Evolutionary conservation across 148 eudicot species (phyloP), one percentile per base, ranked within the genome.

Genomic region (Diospyros lotus): DNA sequence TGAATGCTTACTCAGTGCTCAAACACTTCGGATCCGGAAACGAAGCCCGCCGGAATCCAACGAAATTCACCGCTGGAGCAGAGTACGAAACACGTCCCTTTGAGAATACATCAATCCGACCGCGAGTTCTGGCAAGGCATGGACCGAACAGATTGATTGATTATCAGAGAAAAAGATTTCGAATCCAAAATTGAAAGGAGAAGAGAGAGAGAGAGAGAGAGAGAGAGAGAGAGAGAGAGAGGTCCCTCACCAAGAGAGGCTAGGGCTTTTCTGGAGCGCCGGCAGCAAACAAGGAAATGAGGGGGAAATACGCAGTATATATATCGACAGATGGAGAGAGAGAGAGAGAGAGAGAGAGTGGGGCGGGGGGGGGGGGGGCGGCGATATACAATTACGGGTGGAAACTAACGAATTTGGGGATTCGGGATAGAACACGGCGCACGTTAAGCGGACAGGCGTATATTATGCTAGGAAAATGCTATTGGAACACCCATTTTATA

Each of bases 261-360:
- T 66, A 66, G 77, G 76, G 81, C 4, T 48, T 58, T n/a, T 58
- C 3, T 7, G 59, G 58, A 58, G 71, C 77, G 71, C 77, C 73
- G 73, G 81, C 73, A 6, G 14, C 44, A 60, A 73, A 67, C 62
- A 18, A 67, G 41, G 50, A 59, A 69, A 50, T 48, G 6, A 12
- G 68, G 56, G 41, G 58, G 66, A 68, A 56, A 73, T 9, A 46
- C 18, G 12, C 74, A 43, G 38, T 40, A 43, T 10, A 59, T 9
- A 13, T 58, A 28, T 18, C 39, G 13, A 53, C 14, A 65, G 54
- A 70, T 44, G 9, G 55, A 75, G 77, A 54, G 6, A 52, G 44
- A 54, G 18, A 10, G 43, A 11, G 52, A 50, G 73, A 50, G 74
- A 64, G 70, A 62, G 64, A 58, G 53, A 54, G 71, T 9, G 65